Base-by-base conservation (phyloP, 495 filamentous ascomycete species). In the Podospora fimiseda region DNA sequence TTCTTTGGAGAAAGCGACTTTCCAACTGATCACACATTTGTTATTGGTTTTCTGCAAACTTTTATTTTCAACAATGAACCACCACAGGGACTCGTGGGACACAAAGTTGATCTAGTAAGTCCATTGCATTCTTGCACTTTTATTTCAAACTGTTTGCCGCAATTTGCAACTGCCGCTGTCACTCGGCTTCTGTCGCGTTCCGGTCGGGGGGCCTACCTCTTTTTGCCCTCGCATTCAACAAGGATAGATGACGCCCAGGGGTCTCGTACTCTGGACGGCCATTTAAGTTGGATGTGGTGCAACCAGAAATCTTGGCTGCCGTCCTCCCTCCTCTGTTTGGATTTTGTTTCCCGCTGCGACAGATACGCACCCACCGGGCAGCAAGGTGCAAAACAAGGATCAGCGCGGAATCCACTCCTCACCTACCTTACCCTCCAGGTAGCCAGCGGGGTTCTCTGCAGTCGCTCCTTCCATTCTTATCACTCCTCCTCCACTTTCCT, bases 281-380 rank as follows among this genome's bases (percentile, higher is more conserved):
- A 44, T 44, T 44, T 44, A 44, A 44, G 42, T 44, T 44, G 20
- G 11, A 44, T 44, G 42, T 22, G 13, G 42, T 44, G 42, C 18
- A 21, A 44, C 42, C 42, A 20, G 42, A 13, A 19, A 19, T 44
- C 42, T 44, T 44, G 13, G 23, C 42, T 22, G 42, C 23, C 39
- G 39, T 42, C 15, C 39, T 19, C 20, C 39, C 19, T 44, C 14
- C 19, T 9, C 6, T 19, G 19, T 19, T 19, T 19, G 1, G 5
- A 21, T 22, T 22, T 3, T 18, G n/a, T 14, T 11, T 21, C 19
- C 42, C 42, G 18, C 42, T 44, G 18, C 42, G 23, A 5, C 22
- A 44, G 14, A 13, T 20, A 9, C 22, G 19, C 22, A 21, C 20
- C 15, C 11, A 3, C 39, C 39, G 39, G 20, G 39, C 39, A 18